Base-by-base conservation (phyloP, 179 eudicot genomes). In the Carnegiea gigantea region DNA sequence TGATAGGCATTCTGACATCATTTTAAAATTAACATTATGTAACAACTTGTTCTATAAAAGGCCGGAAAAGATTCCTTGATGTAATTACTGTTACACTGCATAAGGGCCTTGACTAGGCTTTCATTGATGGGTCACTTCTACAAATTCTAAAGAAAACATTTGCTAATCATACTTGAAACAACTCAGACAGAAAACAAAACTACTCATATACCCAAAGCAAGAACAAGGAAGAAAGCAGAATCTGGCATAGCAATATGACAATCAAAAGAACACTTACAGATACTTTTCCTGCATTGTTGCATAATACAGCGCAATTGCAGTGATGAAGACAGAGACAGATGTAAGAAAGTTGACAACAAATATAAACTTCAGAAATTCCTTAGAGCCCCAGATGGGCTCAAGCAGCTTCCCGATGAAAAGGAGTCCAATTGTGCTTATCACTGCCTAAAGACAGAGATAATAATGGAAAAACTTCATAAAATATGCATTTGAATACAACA, bases 371-470 rank as follows among this genome's bases (percentile, higher is more conserved):
- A 96, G 83, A 82, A 96, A 94, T 86, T 96, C 99, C 86, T 90
- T 91, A 80, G 99, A 85, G 81, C 99, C 98, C 99, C 99, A 96
- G 30, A 96, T 92, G 75, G 99, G 99, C 81, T 96, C 99, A 78
- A 96, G 98, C 79, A 94, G 88, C 88, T 94, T 96, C 81, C 99
- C 99, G 70, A 94, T 76, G 80, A 96, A 86, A 83, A 96, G 96
- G 68, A 96, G 92, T 77, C 97, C 96, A 73, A 96, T 59, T 65
- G 88, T 81, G 90, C 97, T 93, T 78, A 91, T 80, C 62, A 89
- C 84, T 72, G 88, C 91, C 99, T 96, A 88, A 68, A 85, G 79
- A 85, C 76, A 10, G 14, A 10, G 11, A 78, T 64, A 14, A 57
- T 59, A 8, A 57, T 73, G 70, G 44, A 10, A 33, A 53, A 23